These are phyloP conservation scores for Aspergillus mulundensis DNA, from an alignment of 495 filamentous ascomycete genomes.

Conservation along the genomic window DNA sequence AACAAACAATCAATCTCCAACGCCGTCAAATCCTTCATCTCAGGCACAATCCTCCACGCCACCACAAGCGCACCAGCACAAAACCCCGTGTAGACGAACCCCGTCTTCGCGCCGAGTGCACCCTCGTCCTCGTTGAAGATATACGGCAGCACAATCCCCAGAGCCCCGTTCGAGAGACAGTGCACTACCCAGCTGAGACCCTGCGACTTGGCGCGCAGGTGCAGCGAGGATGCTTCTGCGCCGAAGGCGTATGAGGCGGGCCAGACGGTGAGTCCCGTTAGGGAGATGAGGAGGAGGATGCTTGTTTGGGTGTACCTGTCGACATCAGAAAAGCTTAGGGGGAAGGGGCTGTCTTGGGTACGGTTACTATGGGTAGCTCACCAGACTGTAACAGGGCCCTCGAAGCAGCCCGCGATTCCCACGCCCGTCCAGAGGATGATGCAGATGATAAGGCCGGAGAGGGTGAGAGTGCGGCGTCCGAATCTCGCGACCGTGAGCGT, in stretches of 20 bases:
- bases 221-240: slow-evolving; percentile 30
- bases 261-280: slow-evolving; percentile 31
- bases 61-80: slow-evolving; percentile 17
- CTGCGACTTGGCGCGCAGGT: slow-evolving; percentile 31
- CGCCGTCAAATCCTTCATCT: slow-evolving; percentile 32
- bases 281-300: slow-evolving; percentile 24
- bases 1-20: slow-evolving; percentile 39
- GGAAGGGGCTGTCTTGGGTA: background rate
- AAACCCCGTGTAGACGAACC: slow-evolving; percentile 31
- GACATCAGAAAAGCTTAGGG: background rate
- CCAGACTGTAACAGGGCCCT: slow-evolving; percentile 26
- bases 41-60: slow-evolving; percentile 27
- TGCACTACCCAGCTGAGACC: slow-evolving; percentile 33
- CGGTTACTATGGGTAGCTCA: slow-evolving; percentile 18
- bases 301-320: slow-evolving; percentile 29
- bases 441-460: slow-evolving; percentile 13
- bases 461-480: slow-evolving; percentile 25
- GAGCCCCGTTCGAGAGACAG: slow-evolving; percentile 22
- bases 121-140: slow-evolving; percentile 33
- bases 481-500: slow-evolving; percentile 26
- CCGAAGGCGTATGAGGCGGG: slow-evolving; percentile 33
- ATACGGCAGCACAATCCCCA: slow-evolving; percentile 31
- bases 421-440: slow-evolving; percentile 28
- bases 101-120: slow-evolving; percentile 27
- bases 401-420: slow-evolving; percentile 33